Evolutionary conservation across 768 basidiomycete genomes (phyloP).

Genomic region (Paxillus ammoniavirescens): DNA sequence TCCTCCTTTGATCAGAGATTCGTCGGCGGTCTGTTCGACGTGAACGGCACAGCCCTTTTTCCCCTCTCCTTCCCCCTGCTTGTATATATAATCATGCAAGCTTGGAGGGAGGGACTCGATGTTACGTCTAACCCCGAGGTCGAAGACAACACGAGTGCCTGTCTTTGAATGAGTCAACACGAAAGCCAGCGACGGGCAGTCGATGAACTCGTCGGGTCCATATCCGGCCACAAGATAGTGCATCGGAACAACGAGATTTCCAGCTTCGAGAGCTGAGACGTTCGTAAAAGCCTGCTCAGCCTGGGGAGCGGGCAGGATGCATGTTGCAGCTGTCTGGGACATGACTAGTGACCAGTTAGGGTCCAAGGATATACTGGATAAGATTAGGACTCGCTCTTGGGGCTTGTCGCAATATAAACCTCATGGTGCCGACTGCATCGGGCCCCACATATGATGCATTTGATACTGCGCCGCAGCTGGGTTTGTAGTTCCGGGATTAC

Average conservation of each 20-base stretch:
- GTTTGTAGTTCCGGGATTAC: no score
- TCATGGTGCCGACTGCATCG: no score
- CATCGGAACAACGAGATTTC: constrained; percentile 39
- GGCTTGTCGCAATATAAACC: background rate
- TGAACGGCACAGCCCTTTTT: constrained; percentile 1
- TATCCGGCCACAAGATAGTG: constrained; percentile 38
- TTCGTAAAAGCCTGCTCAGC: constrained; percentile 48
- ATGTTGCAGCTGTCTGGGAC: background rate
- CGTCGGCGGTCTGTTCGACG: constrained; percentile 37
- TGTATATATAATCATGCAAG: constrained; percentile 23
- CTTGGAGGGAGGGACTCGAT: constrained; percentile 40
- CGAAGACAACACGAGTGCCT: constrained; percentile 45
- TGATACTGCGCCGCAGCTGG: no score
- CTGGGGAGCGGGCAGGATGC: constrained; percentile 38
- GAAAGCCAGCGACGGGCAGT: constrained; percentile 51
- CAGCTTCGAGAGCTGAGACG: constrained; percentile 57
- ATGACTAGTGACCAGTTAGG: no score
- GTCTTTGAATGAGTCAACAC: constrained; percentile 46
- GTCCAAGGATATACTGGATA: no score
- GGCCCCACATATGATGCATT: no score
- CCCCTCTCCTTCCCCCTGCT: constrained; percentile 11
- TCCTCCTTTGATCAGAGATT: constrained; percentile 52
- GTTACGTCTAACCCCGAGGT: constrained; percentile 54
- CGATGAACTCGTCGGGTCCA: constrained; percentile 23
- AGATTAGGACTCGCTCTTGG: no score